Conservation (phyloP, 225 moss, liverwort and hornwort species). For the Ulota crispa region DNA sequence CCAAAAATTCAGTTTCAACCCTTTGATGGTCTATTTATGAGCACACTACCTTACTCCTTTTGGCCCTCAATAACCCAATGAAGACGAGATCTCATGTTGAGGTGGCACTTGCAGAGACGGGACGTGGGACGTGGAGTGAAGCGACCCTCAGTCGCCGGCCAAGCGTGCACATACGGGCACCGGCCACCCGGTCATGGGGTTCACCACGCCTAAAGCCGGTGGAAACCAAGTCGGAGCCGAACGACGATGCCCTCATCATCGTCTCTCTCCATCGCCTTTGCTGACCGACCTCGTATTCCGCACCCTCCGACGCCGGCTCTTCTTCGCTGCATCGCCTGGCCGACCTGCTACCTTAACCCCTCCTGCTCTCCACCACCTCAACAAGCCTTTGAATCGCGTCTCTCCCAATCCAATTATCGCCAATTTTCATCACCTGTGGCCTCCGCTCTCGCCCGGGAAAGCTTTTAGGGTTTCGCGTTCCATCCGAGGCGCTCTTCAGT, state of each 20-base stretch:
- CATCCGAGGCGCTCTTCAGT: background rate
- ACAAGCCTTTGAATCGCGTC: background rate
- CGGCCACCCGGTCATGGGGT: background rate
- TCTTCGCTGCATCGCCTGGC: background rate
- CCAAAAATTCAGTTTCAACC: too few species aligned
- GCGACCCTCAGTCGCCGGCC: background rate
- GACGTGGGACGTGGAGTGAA: too few species aligned
- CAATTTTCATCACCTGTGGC: background rate
- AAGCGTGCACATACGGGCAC: background rate
- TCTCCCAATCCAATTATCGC: background rate
- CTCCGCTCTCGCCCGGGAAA: background rate
- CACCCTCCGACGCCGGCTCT: background rate
- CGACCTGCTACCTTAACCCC: background rate
- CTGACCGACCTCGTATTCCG: conserved; percentile 5
- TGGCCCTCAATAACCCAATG: too few species aligned
- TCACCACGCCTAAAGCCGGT: background rate
- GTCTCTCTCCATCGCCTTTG: conserved; percentile 21
- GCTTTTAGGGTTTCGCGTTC: conserved; percentile 31
- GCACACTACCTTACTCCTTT: too few species aligned
- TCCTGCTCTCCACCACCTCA: background rate
- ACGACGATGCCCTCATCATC: conserved; percentile 25
- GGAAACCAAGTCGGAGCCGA: conserved; percentile 15
- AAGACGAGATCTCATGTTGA: too few species aligned
- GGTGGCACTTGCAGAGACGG: too few species aligned
- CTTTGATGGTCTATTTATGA: too few species aligned